Evolutionary conservation across 768 basidiomycete species (phyloP), one percentile per base, ranked within the genome.

Genomic region (Trametes meyenii): DNA sequence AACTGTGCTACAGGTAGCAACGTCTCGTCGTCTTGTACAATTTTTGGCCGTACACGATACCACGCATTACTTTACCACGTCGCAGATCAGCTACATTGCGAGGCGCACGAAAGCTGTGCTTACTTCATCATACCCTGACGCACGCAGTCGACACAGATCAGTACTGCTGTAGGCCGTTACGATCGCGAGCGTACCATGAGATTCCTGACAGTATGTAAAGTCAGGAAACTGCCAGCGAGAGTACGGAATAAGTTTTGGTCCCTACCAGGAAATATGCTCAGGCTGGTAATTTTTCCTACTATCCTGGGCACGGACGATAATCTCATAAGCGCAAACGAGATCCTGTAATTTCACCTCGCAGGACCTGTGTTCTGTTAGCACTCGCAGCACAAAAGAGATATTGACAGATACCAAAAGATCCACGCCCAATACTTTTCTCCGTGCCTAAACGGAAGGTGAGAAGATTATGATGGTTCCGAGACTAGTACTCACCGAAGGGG

Each of bases 91-190:
- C 5, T n/a, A 16, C 16, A 21, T 21, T 43, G 2, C 1, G 11
- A 46, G n/a, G 19, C 35, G 5, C n/a, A 1, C 6, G 21, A 13
- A 35, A 10, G 14, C 5, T n/a, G 11, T 5, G 59, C 56, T 24
- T 33, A 68, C 65, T 66, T 66, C 65, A 68, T 66, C 67, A 69
- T 69, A 39, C 67, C 67, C 64, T 67, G n/a, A 39, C 12, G 23
- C 12, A n/a, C 6, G 14, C 10, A 48, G 21, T n/a, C n/a, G n/a
- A n/a, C n/a, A n/a, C 13, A 46, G 2, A 26, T 43, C 13, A 19
- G 35, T 33, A 42, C 26, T 36, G 50, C 19, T 14, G 1, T 11
- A 36, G 14, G 1, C 13, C 19, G 17, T 5, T 40, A 6, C 19
- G 21, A 23, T 6, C 5, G 21, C 26, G 48, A n/a, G 48, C 60